Percentiles rank a stretch among this genome's conserved stretches.
Evolutionary conservation across 2,329 filamentous ascomycete genomes (phyloP).

Genomic region (Claviceps paspali): DNA sequence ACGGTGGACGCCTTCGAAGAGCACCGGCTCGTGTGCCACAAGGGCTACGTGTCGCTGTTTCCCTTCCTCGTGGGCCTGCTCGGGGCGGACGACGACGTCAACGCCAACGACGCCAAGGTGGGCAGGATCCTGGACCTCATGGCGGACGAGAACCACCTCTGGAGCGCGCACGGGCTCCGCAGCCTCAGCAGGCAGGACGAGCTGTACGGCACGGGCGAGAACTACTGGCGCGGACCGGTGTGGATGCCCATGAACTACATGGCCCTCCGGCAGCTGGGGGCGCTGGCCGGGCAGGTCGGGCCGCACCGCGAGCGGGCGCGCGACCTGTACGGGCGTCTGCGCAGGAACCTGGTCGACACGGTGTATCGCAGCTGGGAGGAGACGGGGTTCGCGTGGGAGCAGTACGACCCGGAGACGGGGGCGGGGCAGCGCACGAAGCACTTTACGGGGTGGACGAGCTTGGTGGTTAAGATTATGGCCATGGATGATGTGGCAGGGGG

Average conservation of each 20-base stretch:
- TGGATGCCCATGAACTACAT: slow-evolving; percentile 98
- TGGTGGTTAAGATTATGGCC: slow-evolving; percentile 93
- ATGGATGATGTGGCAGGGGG: slow-evolving; percentile 54
- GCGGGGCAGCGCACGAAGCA: slow-evolving; percentile 91
- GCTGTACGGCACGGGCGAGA: slow-evolving; percentile 80
- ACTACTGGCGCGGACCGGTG: slow-evolving; percentile 90
- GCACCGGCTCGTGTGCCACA: slow-evolving; percentile 78
- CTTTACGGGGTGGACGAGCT: slow-evolving; percentile 97
- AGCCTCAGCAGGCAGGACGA: slow-evolving; percentile 73
- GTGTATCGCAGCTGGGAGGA: slow-evolving; percentile 77
- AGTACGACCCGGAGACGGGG: slow-evolving; percentile 90
- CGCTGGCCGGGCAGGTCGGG: slow-evolving; percentile 48
- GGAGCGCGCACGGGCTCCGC: slow-evolving; percentile 75
- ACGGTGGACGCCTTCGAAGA: slow-evolving; percentile 95
- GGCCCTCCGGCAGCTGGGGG: slow-evolving; percentile 58
- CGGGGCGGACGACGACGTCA: no score
- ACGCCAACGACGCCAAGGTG: slow-evolving; percentile 59
- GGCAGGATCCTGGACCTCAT: slow-evolving; percentile 65
- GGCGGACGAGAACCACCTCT: slow-evolving; percentile 69
- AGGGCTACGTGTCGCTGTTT: slow-evolving; percentile 87
- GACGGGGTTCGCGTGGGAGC: slow-evolving; percentile 96
- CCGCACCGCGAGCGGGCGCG: slow-evolving; percentile 53
- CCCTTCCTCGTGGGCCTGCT: slow-evolving; percentile 80
- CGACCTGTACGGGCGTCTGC: slow-evolving; percentile 61
- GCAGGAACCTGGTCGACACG: slow-evolving; percentile 75